A percentile compares a stretch with the other conserved stretches of the same genome.
Evolutionary conservation across 192 early-diverging fungal species (phyloP).

Genomic region (Linnemannia exigua): DNA sequence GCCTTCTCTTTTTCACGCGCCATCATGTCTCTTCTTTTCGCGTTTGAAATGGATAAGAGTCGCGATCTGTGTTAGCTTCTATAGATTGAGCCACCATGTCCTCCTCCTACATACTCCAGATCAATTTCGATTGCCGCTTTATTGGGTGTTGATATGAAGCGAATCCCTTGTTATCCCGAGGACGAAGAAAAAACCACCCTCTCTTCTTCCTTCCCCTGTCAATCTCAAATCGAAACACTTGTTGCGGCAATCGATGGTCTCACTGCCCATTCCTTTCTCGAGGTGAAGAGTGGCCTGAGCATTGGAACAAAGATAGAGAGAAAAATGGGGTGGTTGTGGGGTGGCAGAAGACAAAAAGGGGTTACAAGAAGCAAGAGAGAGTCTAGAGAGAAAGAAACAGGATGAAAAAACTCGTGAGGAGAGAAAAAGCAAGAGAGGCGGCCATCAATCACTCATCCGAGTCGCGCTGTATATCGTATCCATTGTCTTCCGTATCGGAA

Average conservation of each 20-base stretch:
- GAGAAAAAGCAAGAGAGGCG: background rate
- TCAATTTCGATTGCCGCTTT: constrained; percentile 5
- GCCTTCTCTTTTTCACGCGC: background rate
- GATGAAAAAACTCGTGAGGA: background rate
- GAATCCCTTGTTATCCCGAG: constrained; percentile 3
- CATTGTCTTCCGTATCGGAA: constrained; percentile 16
- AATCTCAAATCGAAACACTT: background rate
- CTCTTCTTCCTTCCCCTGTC: background rate
- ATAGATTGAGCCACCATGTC: too few relatives aligned
- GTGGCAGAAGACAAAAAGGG: background rate
- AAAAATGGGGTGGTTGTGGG: background rate
- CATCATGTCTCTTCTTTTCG: background rate
- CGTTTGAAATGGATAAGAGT: background rate
- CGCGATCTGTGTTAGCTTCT: background rate
- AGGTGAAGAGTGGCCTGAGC: background rate
- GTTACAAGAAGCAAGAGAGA: background rate
- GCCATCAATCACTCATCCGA: constrained; percentile 17
- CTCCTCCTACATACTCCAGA: background rate
- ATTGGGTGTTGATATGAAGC: background rate
- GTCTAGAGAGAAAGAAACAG: constrained; percentile 4
- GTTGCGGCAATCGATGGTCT: background rate
- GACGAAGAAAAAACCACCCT: background rate
- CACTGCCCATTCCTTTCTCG: too few relatives aligned
- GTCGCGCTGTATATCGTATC: constrained; percentile 30
- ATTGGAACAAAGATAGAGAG: background rate